phyloP scores from a whole-genome alignment of 192 early-diverging fungal genomes.

The Lunasporangiospora selenospora region DNA sequence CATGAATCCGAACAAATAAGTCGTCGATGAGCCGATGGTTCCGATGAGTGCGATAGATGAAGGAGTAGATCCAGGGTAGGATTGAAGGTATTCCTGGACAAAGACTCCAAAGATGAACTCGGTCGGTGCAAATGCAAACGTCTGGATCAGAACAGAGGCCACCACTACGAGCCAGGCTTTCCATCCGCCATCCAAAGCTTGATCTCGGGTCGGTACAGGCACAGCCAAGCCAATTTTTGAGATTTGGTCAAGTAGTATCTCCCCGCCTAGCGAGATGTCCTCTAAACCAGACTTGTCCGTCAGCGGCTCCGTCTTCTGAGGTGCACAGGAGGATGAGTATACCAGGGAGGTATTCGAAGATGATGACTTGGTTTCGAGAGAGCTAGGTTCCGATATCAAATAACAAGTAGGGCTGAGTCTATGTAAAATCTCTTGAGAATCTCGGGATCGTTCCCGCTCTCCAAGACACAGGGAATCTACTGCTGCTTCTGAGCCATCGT shows the following conservation, averaged over 20 bases:
- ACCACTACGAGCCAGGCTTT: constrained; percentile 16
- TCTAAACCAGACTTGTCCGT: not conserved
- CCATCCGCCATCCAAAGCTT: constrained; percentile 13
- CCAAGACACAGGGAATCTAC: too few relatives aligned
- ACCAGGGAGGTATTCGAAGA: not conserved
- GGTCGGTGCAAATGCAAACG: constrained; percentile 37
- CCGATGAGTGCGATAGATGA: constrained; percentile 25
- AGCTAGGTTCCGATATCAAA: too few relatives aligned
- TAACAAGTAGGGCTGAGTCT: too few relatives aligned
- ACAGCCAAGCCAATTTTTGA: not conserved
- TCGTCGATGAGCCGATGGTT: constrained; percentile 20
- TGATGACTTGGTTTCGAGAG: too few relatives aligned
- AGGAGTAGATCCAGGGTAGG: constrained; percentile 7
- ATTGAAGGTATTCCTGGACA: constrained; percentile 14
- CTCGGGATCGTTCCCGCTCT: too few relatives aligned
- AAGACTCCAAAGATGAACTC: constrained; percentile 43
- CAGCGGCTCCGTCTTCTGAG: not conserved
- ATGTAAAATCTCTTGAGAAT: too few relatives aligned
- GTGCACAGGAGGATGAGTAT: not conserved
- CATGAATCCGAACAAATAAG: constrained; percentile 28
- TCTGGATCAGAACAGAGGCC: constrained; percentile 25
- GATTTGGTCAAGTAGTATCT: not conserved
- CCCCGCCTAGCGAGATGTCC: too few relatives aligned
- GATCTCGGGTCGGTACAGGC: too few relatives aligned
- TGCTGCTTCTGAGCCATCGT: too few relatives aligned